Percentiles rank a stretch among this genome's conserved stretches.
Conservation (phyloP, 148 eudicot species). For the Euryodendron excelsum region DNA sequence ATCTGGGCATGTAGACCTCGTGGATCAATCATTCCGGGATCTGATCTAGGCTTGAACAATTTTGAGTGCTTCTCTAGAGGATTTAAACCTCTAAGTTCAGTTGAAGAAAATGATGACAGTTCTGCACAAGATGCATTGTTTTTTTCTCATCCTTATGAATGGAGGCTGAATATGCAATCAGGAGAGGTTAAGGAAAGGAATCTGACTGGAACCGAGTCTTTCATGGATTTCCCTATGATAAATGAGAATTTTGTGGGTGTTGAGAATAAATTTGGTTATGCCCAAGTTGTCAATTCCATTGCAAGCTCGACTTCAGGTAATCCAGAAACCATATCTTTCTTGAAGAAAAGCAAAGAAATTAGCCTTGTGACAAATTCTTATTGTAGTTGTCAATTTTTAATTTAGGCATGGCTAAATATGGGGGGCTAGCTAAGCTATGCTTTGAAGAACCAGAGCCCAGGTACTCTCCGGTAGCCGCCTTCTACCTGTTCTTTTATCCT, state of each 20-base stretch:
- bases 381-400: no score
- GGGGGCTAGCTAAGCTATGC: constrained; percentile 41
- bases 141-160: constrained; percentile 31
- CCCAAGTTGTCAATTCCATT: constrained; percentile 26
- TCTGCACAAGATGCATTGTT: constrained; percentile 19
- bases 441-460: constrained; percentile 18
- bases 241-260: constrained; percentile 31
- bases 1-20: constrained; percentile 35
- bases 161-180: constrained; percentile 41
- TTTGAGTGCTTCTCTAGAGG: constrained; percentile 40
- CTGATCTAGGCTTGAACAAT: constrained; percentile 33
- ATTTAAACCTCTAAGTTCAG: constrained; percentile 12
- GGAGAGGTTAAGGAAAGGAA: constrained; percentile 38
- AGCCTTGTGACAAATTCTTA: no score
- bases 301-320: constrained; percentile 40
- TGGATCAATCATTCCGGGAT: constrained; percentile 35
- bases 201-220: constrained; percentile 27
- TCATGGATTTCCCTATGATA: constrained; percentile 46
- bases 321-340: no score
- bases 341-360: not conserved
- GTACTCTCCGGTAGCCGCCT: no score
- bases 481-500: no score
- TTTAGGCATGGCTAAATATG: constrained; percentile 40
- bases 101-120: constrained; percentile 2
- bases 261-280: constrained; percentile 29